Evolutionary conservation across 257 asterid genomes (phyloP), one percentile per base, ranked within the genome.

Genomic region (Plantago major): DNA sequence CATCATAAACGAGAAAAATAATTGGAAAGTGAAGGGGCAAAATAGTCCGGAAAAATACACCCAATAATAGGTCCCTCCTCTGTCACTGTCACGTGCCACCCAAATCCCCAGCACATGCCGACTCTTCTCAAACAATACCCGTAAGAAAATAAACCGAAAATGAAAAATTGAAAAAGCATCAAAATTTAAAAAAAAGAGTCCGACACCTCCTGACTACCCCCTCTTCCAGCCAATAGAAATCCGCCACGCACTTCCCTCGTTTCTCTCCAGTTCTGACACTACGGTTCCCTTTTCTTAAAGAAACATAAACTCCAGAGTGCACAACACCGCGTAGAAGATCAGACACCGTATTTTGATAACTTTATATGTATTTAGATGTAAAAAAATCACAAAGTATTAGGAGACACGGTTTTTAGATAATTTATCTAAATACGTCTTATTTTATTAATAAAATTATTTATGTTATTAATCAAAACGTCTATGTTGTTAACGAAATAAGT

Each of bases 71-170:
- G 50, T 42, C 63, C 63, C 15, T 11, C 30, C 22, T 4, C 62
- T 43, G 62, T 60, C 73, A 42, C 55, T 46, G 18, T 68, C 73
- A 54, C 73, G 73, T 60, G 67, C 67, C 67, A 3, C 18, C 63
- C 58, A 53, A 53, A 60, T 44, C 42, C 40, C 26, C 26, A 51
- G 67, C 63, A 60, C 67, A 55, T 55, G 73, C 67, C 63, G 37
- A 54, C 57, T 12, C 63, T 16, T 10, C 22, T 42, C 42, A 7
- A 33, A 33, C 40, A 33, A 33, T 33, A 33, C 37, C 51, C 10
- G 16, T 64, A 7, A 53, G 44, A 57, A 37, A 18, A 16, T 10
- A 11, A 30, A n/a, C 50, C n/a, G 9, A 54, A 49, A 49, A 19
- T 44, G 26, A 45, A 11, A 22, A 22, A 22, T 22, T 1, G 12